Evolutionary conservation across 164 flowering plant species (phyloP).

Genomic region (Cinnamomum chago): DNA sequence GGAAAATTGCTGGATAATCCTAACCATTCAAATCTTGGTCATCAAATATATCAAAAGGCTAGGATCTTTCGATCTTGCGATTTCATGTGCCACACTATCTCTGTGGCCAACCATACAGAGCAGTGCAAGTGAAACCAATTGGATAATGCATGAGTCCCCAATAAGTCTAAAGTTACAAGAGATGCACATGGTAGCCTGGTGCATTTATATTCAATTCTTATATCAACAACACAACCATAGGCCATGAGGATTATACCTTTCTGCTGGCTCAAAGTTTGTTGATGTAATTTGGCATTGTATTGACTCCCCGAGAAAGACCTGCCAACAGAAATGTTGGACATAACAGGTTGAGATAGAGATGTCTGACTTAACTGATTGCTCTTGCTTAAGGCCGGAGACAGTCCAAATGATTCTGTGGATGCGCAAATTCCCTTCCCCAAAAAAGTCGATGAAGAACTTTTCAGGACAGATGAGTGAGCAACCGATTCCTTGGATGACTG

Average conservation of each 20-base stretch:
- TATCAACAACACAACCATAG: too few species aligned
- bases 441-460: constrained; percentile 37
- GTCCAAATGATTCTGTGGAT: constrained; percentile 37
- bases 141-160: too few species aligned
- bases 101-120: too few species aligned
- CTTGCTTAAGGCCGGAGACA: constrained; percentile 32
- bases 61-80: too few species aligned
- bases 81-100: too few species aligned
- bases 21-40: too few species aligned
- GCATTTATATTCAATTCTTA: too few species aligned
- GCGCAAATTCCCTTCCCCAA: constrained; percentile 33
- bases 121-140: too few species aligned
- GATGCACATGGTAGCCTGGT: too few species aligned
- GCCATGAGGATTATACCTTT: constrained; percentile 47
- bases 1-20: too few species aligned
- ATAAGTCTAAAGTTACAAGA: too few species aligned
- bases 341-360: constrained; percentile 34
- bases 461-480: constrained; percentile 38
- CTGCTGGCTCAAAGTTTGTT: constrained; percentile 57
- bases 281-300: constrained; percentile 50
- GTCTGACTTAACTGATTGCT: constrained; percentile 37
- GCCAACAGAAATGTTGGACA: constrained; percentile 23
- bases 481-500: constrained; percentile 45
- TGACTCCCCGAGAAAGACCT: constrained; percentile 48
- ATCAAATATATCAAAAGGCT: too few species aligned